Base-by-base conservation (phyloP, 2,329 filamentous ascomycete genomes). In the Trichoderma citrinoviride region DNA sequence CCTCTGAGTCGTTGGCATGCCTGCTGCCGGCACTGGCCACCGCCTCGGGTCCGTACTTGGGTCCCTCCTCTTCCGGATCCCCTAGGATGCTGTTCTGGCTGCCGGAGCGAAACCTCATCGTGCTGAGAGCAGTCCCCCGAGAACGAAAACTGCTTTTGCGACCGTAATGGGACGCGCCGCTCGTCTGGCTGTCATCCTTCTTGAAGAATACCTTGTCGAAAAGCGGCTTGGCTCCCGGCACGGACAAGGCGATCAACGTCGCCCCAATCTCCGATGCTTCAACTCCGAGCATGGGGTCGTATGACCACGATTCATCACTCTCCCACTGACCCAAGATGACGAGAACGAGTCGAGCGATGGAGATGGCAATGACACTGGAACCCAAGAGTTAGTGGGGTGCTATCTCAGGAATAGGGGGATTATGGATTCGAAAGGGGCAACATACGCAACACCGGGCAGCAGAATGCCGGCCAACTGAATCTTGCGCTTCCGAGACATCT, bases 211-310 rank as follows among this genome's bases (percentile, higher is more conserved):
- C 69, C 65, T 68, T 72, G 68, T 79, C 79, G 47, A 80, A 77
- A 3, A 83, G 69, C 0, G 81, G 82, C 61, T 84, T 83, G 53
- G 82, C 71, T 3, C 80, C 82, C 0, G 82, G 82, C 0, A 83
- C 75, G 0, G 82, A 84, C 1, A 84, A 76, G 1, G 82, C 81
- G 44, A 83, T 79, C 25, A 84, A 69, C 0, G 82, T 84, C 1
- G 77, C 76, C 4, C 81, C 81, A 21, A 84, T 80, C 46, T 84
- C 82, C 1, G 82, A 77, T 3, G 79, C 79, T 70, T 84, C 82
- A 4, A 83, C 77, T 3, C 74, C 79, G 4, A 84, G 72, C 74
- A 83, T 78, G 0, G 81, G 79, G 60, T 82, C 79, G 69, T 84
- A 84, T 25, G 76, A 74, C 82, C 82, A 84, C 17, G 81, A 82